Base-by-base conservation (phyloP, 768 basidiomycete species). In the Pilatotrama ljubarskyi region DNA sequence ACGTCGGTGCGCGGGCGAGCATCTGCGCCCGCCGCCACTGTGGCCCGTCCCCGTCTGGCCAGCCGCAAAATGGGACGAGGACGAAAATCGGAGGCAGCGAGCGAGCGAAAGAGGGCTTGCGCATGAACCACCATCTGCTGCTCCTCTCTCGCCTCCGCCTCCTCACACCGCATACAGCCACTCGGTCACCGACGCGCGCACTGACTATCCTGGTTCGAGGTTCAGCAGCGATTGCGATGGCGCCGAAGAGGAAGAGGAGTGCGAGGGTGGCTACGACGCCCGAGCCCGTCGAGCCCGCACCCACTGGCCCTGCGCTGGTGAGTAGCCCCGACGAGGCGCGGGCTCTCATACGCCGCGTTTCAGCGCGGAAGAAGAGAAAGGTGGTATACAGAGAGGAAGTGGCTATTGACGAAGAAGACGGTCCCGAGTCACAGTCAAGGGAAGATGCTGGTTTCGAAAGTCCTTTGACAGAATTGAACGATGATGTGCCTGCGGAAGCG, bases 391-490 rank as follows among this genome's bases (percentile, higher is more conserved):
- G 55, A 5, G 62, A 61, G 17, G 64, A 24, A 14, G 2, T 20
- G 9, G 24, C 17, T 6, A 47, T 13, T 1, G 46, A 5, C 13
- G 59, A 42, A 13, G 47, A 52, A 11, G 50, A 46, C 13, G 53
- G 15, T 41, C n/a, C 37, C 3, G 35, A 36, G 6, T 10, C 35
- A 13, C 41, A 55, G 1, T 3, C 35, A 2, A 32, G 49, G 9
- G 26, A 24, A 0, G 55, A 57, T 22, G 5, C 26, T 14, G 46
- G 51, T 0, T 63, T 63, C 26, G 68, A 64, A 7, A 67, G 64
- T 56, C 68, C 67, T 8, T 47, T 67, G 17, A 66, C 69, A 0
- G 69, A 66, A 20, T 57, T 63, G 2, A 67, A 69, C 7, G 50
- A 54, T 20, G 69, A 69, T n/a, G 56, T 51, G 20, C 11, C 44